Evolutionary conservation across 2,329 filamentous ascomycete genomes (phyloP).

Genomic region (Colletotrichum higginsianum): DNA sequence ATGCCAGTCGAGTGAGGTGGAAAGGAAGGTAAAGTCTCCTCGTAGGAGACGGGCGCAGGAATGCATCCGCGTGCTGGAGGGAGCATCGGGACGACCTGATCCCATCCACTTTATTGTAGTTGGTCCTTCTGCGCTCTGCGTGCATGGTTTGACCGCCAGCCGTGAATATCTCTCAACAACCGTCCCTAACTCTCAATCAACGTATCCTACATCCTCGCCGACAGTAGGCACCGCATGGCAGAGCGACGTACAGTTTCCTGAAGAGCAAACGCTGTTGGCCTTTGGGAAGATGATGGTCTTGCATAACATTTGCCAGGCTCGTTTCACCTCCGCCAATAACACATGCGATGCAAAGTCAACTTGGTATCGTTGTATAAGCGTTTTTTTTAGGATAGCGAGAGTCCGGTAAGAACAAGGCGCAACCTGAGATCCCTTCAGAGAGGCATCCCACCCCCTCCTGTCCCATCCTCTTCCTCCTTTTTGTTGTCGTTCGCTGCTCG

Average conservation of each 20-base stretch:
- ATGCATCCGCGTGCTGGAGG: no score
- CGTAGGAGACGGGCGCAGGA: not conserved
- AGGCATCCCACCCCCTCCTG: not conserved
- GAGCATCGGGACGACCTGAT: not conserved
- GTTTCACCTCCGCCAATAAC: not conserved
- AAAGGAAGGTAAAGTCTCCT: slow-evolving; percentile 61
- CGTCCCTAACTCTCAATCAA: no score
- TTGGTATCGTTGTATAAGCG: slow-evolving; percentile 7
- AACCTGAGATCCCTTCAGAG: not conserved
- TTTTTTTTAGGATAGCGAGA: slow-evolving; percentile 12
- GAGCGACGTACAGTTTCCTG: not conserved
- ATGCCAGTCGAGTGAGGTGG: slow-evolving; percentile 83
- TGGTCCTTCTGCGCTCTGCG: not conserved
- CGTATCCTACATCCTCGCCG: not conserved
- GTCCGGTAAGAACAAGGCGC: slow-evolving; percentile 5
- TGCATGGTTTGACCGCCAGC: not conserved
- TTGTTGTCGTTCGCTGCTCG: not conserved
- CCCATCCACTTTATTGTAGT: not conserved
- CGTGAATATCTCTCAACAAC: not conserved
- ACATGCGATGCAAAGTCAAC: not conserved
- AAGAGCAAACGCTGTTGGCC: not conserved
- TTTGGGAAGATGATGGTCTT: not conserved
- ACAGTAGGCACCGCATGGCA: not conserved
- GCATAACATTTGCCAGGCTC: not conserved
- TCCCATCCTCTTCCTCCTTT: slow-evolving; percentile 8